These are phyloP conservation scores for Oryza rufipogon DNA, from an alignment of 176 grass and related monocot species.

Conservation along the genomic window DNA sequence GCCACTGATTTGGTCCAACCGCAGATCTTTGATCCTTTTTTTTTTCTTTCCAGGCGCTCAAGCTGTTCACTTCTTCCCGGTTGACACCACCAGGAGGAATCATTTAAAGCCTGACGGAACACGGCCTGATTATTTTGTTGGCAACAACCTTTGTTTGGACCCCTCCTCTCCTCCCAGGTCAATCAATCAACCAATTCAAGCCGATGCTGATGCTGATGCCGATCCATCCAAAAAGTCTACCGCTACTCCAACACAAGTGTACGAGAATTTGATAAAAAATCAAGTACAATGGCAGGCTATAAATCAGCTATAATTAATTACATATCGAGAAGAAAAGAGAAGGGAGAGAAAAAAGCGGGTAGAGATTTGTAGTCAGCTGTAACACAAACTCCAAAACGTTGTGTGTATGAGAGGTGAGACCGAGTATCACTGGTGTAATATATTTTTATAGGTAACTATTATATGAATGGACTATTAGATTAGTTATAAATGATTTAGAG, in stretches of 20 bases:
- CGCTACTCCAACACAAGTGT: neutral
- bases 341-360: too few species aligned
- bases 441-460: too few species aligned
- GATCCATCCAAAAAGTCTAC: neutral
- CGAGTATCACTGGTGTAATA: too few species aligned
- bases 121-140: neutral
- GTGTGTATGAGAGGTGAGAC: too few species aligned
- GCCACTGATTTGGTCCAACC: neutral
- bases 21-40: neutral
- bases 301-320: too few species aligned
- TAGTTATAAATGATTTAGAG: too few species aligned
- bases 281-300: too few species aligned
- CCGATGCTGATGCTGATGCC: too few species aligned
- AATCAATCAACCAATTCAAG: conserved; percentile 14
- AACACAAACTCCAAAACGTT: too few species aligned
- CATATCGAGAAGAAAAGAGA: too few species aligned
- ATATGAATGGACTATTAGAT: too few species aligned
- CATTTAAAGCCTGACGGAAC: neutral
- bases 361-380: too few species aligned
- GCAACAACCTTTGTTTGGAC: conserved; percentile 21
- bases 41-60: neutral
- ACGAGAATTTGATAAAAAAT: conserved; percentile 29
- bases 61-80: neutral
- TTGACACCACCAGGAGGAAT: conserved; percentile 1
- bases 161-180: neutral